Percentiles rank a stretch among this genome's conserved stretches.
phyloP scores from a whole-genome alignment of 2,329 filamentous ascomycete species.

The Colletotrichum tofieldiae region DNA sequence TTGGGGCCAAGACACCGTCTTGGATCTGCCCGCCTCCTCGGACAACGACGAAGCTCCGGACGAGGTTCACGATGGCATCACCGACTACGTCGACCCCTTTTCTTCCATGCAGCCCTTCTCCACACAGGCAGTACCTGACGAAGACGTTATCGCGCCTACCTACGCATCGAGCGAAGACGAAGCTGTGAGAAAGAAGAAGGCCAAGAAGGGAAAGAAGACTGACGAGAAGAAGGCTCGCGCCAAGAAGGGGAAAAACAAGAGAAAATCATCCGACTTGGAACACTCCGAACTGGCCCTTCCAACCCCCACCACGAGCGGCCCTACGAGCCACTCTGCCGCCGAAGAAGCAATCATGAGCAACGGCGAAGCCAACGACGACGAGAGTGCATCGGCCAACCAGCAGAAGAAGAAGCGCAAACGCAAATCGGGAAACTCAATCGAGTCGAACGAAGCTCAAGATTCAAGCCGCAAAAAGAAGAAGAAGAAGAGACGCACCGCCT shows the following conservation, averaged over 20 bases:
- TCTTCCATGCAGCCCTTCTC: constrained; percentile 36
- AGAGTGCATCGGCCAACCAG: background rate
- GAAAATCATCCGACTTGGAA: constrained; percentile 4
- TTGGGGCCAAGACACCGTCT: background rate
- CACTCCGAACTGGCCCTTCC: constrained; percentile 8
- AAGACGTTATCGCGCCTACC: background rate
- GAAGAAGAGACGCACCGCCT: constrained; percentile 24
- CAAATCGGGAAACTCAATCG: background rate
- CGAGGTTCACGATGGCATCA: constrained; percentile 4
- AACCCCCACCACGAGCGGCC: constrained; percentile 11
- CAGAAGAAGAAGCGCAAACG: constrained; percentile 33
- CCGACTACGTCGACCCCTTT: constrained; percentile 37
- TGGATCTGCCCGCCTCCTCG: background rate
- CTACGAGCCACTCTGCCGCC: constrained; percentile 4
- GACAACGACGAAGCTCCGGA: constrained; percentile 14
- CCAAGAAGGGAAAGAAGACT: constrained; percentile 23
- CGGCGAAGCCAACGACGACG: background rate
- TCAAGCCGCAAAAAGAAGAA: constrained; percentile 25
- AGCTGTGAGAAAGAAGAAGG: constrained; percentile 11
- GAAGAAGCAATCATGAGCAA: constrained; percentile 19
- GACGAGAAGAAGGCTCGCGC: constrained; percentile 20
- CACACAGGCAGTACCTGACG: constrained; percentile 12
- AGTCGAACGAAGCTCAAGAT: background rate
- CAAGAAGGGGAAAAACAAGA: constrained; percentile 20
- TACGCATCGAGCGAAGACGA: constrained; percentile 10